phyloP scores from a whole-genome alignment of 2,329 filamentous ascomycete species.

The Tolypocladium guangdongense region DNA sequence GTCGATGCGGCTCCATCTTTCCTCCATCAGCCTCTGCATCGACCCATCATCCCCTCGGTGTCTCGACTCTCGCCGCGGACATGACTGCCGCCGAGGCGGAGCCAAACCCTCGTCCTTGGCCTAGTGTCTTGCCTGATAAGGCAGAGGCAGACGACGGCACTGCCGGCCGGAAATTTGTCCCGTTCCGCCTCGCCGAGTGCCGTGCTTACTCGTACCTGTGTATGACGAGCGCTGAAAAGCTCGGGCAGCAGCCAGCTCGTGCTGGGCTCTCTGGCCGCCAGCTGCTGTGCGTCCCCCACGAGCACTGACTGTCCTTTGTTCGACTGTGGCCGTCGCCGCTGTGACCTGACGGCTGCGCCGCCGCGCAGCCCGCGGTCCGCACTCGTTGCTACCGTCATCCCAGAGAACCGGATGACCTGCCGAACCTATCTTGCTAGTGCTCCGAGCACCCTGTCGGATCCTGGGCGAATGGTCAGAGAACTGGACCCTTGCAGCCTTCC shows the following conservation, averaged over 20 bases:
- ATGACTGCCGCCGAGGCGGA: not conserved
- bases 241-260: not conserved
- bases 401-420: constrained; percentile 10
- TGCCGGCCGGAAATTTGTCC: not conserved
- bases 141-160: not conserved
- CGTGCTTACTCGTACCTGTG: no score
- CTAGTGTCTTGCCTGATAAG: not conserved
- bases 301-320: no score
- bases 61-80: not conserved
- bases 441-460: constrained; percentile 8
- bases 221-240: not conserved
- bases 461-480: constrained; percentile 1
- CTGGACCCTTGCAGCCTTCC: constrained; percentile 4
- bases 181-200: not conserved
- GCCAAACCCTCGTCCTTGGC: not conserved
- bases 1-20: not conserved
- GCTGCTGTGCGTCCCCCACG: not conserved
- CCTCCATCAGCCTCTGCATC: not conserved
- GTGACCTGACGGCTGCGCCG: not conserved
- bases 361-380: not conserved
- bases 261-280: not conserved
- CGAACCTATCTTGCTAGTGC: constrained; percentile 6
- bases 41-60: not conserved
- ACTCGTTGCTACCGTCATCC: constrained; percentile 1
- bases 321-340: not conserved